Evolutionary conservation across 257 asterid species (phyloP), one percentile per base, ranked within the genome.

Genomic region (Plantago ovata): DNA sequence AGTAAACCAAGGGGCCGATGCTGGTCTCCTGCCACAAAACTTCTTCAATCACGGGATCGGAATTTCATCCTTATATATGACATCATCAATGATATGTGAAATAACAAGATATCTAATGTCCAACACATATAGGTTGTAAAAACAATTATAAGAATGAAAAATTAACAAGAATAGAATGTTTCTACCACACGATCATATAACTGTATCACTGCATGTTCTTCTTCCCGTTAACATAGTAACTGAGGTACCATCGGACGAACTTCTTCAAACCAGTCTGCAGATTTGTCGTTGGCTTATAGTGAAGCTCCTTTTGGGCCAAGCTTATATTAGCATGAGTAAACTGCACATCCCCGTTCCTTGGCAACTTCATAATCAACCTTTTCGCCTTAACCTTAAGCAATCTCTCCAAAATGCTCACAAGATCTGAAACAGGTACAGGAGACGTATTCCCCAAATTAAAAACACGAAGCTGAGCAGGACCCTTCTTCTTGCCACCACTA

Each of bases 111-210:
- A 67, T 77, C 39, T 22, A 18, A 70, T 68, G 45, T 69, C 47
- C 50, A 63, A 59, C 72, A 76, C 46, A 69, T 66, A 71, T 73
- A 75, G 61, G 73, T 78, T 56, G 79, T 76, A 61, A 72, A 80
- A 84, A 77, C 82, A 82, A 86, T 77, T 75, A 74, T 77, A 86
- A 64, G 88, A 89, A 86, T 80, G 49, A 63, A 59, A 82, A 79
- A 75, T 58, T 81, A 78, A 64, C 80, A 81, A 78, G 81, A 84
- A 83, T 81, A 67, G 72, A 77, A 72, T 74, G 79, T 69, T 73
- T 76, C 85, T 75, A 85, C 76, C 82, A 58, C 83, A 77, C 75
- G 71, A 38, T 67, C 63, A 79, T 68, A 80, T 67, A 72, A 52
- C 58, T 44, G 72, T 61, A 74, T 81, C 83, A 87, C 75, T 78